phyloP scores from a whole-genome alignment of 495 filamentous ascomycete species.

The Trichoderma erinaceum region DNA sequence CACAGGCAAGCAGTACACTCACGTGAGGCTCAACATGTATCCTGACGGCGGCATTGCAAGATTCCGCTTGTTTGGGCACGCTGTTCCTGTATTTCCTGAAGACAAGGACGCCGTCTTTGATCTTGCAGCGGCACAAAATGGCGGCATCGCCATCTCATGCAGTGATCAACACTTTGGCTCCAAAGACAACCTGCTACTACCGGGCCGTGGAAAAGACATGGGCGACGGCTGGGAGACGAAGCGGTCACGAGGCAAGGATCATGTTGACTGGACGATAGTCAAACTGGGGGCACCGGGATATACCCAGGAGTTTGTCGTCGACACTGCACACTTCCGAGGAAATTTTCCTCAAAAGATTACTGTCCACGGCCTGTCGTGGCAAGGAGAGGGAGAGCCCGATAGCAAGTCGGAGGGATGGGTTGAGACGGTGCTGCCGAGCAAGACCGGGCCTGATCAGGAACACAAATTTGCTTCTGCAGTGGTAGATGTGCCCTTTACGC shows the following conservation, averaged over 20 bases:
- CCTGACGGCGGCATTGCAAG: conserved; percentile 91
- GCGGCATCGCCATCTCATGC: conserved; percentile 66
- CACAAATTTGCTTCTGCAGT: conserved; percentile 58
- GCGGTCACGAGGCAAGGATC: conserved; percentile 64
- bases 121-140: conserved; percentile 74
- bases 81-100: conserved; percentile 63
- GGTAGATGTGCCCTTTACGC: conserved; percentile 58
- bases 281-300: conserved; percentile 65
- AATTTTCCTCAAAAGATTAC: conserved; percentile 79
- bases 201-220: conserved; percentile 85
- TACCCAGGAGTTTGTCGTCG: conserved; percentile 67
- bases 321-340: conserved; percentile 85
- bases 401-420: conserved; percentile 63
- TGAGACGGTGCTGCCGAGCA: conserved; percentile 58
- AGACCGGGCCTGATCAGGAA: conserved; percentile 74
- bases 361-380: conserved; percentile 58
- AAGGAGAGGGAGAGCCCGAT: conserved; percentile 46
- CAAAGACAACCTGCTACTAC: conserved; percentile 75
- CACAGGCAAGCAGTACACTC: conserved; percentile 65
- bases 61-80: conserved; percentile 74
- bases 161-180: conserved; percentile 85
- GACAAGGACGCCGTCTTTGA: conserved; percentile 63
- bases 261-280: conserved; percentile 83
- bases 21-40: conserved; percentile 83
- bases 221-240: conserved; percentile 94